Percentiles rank a stretch among this genome's conserved stretches.
These are phyloP conservation scores for Zopfochytrium polystomum DNA, from an alignment of 371 early-diverging fungal species.

Conservation along the genomic window DNA sequence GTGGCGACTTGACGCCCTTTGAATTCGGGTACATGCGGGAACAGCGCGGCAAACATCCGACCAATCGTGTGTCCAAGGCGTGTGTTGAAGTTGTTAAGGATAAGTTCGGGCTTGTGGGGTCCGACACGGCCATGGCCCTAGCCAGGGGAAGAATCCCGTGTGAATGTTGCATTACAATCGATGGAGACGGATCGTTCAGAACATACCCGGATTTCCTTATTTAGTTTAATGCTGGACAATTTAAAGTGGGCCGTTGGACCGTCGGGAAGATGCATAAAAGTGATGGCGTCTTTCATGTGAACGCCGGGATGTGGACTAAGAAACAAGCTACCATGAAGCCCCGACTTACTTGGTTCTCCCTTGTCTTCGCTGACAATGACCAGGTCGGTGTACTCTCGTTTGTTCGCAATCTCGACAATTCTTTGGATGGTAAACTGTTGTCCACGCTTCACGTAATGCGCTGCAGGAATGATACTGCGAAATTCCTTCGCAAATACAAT, in stretches of 20 bases:
- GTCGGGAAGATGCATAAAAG: conserved; percentile 91
- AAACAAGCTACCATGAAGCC: background rate
- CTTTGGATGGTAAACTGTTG: conserved; percentile 82
- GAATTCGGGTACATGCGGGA: conserved; percentile 96
- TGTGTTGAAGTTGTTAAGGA: conserved; percentile 96
- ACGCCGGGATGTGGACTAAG: conserved; percentile 1
- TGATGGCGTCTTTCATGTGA: conserved; percentile 79
- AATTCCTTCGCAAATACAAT: conserved; percentile 90
- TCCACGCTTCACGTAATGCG: conserved; percentile 85
- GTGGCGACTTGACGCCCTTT: conserved; percentile 94
- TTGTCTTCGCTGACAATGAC: conserved; percentile 90
- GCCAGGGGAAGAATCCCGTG: background rate
- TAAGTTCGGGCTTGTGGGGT: conserved; percentile 91
- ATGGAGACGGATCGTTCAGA: background rate
- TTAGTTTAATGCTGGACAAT: conserved; percentile 72
- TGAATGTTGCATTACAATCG: conserved; percentile 1
- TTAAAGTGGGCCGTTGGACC: conserved; percentile 98
- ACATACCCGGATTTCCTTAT: conserved; percentile 68
- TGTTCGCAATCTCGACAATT: conserved; percentile 84
- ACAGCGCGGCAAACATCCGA: conserved; percentile 91
- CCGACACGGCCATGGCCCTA: conserved; percentile 80
- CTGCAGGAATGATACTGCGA: conserved; percentile 84
- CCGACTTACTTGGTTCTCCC: conserved; percentile 58
- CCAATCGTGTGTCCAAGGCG: conserved; percentile 96
- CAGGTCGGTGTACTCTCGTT: conserved; percentile 88